A percentile compares a stretch with the other conserved stretches of the same genome.
Conservation (phyloP, 2,329 filamentous ascomycete species). For the Aureobasidium sp. region DNA sequence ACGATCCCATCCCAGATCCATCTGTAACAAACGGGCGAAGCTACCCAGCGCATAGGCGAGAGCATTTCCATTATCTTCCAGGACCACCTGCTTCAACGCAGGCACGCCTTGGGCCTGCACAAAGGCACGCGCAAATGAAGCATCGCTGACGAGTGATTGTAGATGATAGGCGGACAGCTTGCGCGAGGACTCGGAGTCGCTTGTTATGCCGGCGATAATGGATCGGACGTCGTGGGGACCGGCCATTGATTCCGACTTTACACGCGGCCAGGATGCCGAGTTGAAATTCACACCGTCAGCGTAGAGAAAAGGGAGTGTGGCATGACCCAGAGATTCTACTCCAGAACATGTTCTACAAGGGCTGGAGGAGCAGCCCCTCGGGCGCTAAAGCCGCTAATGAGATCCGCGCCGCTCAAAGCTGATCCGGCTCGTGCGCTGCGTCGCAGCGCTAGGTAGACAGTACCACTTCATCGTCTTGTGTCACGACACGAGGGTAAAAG, state of each 20-base stretch:
- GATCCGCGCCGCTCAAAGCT: background rate
- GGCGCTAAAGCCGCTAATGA: background rate
- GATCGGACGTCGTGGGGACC: conserved; percentile 28
- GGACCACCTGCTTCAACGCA: conserved; percentile 73
- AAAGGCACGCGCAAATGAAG: conserved; percentile 93
- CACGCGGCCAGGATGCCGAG: background rate
- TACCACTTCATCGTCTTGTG: background rate
- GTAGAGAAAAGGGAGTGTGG: background rate
- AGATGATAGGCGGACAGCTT: conserved; percentile 99
- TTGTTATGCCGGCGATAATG: conserved; percentile 49
- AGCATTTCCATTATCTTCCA: conserved; percentile 84
- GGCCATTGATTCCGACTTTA: conserved; percentile 23
- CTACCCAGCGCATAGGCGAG: conserved; percentile 91
- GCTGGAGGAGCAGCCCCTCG: conserved; percentile 7
- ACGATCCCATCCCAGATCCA: conserved; percentile 96
- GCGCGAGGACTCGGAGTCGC: conserved; percentile 76
- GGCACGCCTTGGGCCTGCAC: conserved; percentile 80
- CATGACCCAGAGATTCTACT: background rate
- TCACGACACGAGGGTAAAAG: conserved; percentile 2
- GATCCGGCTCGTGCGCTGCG: background rate
- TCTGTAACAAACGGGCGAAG: conserved; percentile 77
- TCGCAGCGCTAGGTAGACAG: background rate
- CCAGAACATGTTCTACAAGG: background rate
- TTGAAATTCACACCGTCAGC: background rate
- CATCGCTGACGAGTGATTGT: conserved; percentile 90